Percentiles rank a stretch among this genome's conserved stretches.
phyloP scores from a whole-genome alignment of 345 rosid species.

The Populus euphratica region DNA sequence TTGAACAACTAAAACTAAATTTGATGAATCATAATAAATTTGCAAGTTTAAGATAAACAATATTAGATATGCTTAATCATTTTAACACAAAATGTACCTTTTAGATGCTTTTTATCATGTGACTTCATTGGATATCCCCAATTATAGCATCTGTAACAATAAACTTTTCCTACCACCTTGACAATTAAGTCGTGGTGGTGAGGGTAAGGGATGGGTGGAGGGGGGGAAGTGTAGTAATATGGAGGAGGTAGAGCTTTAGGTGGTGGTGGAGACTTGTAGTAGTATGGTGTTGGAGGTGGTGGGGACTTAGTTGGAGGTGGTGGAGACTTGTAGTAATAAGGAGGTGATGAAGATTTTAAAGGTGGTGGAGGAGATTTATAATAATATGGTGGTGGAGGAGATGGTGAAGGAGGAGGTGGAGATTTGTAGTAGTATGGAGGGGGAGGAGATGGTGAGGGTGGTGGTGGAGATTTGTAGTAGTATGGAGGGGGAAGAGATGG shows the following conservation, averaged over 20 bases:
- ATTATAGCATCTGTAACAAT: conserved; percentile 24
- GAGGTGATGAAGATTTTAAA: not conserved
- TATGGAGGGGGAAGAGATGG: not conserved
- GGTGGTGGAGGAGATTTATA: conserved; percentile 16
- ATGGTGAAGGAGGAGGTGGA: not conserved
- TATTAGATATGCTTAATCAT: not conserved
- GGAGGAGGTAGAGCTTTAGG: conserved; percentile 15
- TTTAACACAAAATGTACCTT: conserved; percentile 18
- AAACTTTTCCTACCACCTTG: conserved; percentile 41
- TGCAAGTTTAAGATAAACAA: not conserved
- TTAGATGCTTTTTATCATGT: conserved; percentile 29
- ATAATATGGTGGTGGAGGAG: not conserved
- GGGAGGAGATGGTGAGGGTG: not conserved
- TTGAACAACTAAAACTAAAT: too few relatives aligned
- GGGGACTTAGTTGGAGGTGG: conserved; percentile 2
- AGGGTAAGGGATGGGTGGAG: conserved; percentile 18
- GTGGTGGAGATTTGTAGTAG: not conserved
- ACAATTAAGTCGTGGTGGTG: conserved; percentile 14
- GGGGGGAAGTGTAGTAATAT: conserved; percentile 19
- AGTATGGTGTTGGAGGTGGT: not conserved
- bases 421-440: conserved; percentile 7
- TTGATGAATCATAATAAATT: too few relatives aligned
- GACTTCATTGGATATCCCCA: conserved; percentile 21
- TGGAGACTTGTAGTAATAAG: conserved; percentile 10
- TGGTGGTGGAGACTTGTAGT: conserved; percentile 12